Evolutionary conservation across 2,329 filamentous ascomycete species (phyloP).

Genomic region (Calonectria hongkongensis): DNA sequence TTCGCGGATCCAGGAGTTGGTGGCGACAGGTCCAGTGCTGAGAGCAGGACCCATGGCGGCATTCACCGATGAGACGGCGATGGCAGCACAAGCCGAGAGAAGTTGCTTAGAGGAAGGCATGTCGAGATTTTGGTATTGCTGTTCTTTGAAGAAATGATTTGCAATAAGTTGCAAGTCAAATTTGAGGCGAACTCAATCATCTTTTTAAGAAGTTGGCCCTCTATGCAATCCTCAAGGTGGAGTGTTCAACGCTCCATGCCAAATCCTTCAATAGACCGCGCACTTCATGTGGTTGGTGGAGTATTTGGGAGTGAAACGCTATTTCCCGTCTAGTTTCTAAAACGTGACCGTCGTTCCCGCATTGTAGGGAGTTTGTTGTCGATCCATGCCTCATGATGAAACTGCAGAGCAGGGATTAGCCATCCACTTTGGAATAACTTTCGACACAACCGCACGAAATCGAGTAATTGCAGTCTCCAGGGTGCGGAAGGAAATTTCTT

Average conservation of each 20-base stretch:
- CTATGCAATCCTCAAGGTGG: background rate
- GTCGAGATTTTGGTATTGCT: background rate
- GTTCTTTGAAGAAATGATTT: background rate
- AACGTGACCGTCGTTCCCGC: background rate
- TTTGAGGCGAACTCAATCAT: background rate
- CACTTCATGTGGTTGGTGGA: constrained; percentile 5
- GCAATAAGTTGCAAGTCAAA: background rate
- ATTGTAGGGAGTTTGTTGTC: background rate
- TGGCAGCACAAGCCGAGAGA: constrained; percentile 42
- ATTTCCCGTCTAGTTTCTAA: background rate
- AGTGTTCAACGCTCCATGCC: background rate
- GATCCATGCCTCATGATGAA: background rate
- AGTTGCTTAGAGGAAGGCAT: constrained; percentile 47
- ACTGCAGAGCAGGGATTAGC: background rate
- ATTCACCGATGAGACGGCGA: constrained; percentile 41
- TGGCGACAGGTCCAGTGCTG: constrained; percentile 65
- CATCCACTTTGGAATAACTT: background rate
- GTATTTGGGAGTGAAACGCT: background rate
- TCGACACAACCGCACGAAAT: too few relatives aligned
- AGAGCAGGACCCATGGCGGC: constrained; percentile 62
- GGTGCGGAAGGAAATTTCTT: too few relatives aligned
- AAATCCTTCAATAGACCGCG: background rate
- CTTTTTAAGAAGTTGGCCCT: background rate
- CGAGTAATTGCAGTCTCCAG: too few relatives aligned
- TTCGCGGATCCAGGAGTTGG: constrained; percentile 64